Evolutionary conservation across 768 basidiomycete species (phyloP).

Genomic region (Leccinum rimulosum): DNA sequence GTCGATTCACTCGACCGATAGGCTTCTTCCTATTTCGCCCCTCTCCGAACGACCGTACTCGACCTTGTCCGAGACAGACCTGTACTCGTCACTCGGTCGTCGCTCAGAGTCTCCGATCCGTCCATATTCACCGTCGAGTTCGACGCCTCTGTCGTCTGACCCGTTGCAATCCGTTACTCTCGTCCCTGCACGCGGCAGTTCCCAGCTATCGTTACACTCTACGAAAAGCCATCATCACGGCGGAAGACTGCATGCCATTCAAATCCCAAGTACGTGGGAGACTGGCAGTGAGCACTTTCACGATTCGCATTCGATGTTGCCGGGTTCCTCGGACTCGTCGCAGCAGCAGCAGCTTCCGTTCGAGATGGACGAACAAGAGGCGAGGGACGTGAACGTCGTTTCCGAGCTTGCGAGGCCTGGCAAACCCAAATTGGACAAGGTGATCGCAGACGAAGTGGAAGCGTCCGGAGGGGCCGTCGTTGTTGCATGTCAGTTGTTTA

Average conservation of each 20-base stretch:
- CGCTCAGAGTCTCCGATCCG: constrained; percentile 7
- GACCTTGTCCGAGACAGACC: constrained; percentile 14
- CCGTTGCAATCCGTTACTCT: constrained; percentile 5
- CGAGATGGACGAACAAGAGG: constrained; percentile 56
- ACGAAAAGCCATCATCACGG: constrained; percentile 5
- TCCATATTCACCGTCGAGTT: constrained; percentile 2
- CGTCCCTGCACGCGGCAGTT: not conserved
- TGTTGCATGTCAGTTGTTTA: constrained; percentile 61
- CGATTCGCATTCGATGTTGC: not conserved
- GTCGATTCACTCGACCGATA: constrained; percentile 21
- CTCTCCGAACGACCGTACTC: constrained; percentile 17
- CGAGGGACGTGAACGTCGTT: constrained; percentile 54
- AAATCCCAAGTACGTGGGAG: not conserved
- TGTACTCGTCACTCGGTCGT: constrained; percentile 8
- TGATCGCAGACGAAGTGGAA: constrained; percentile 65
- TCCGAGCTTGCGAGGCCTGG: constrained; percentile 65
- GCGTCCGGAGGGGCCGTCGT: constrained; percentile 52
- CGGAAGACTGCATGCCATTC: not conserved
- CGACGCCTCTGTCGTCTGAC: not conserved
- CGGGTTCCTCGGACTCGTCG: not conserved
- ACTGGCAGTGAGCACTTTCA: not conserved
- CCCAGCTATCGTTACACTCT: not conserved
- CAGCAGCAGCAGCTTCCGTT: constrained; percentile 25
- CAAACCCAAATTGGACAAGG: constrained; percentile 59
- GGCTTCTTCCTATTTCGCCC: constrained; percentile 19